Evolutionary conservation across 129 eudicot species (phyloP), one percentile per base, ranked within the genome.

Genomic region (Gnaphalium uliginosum): DNA sequence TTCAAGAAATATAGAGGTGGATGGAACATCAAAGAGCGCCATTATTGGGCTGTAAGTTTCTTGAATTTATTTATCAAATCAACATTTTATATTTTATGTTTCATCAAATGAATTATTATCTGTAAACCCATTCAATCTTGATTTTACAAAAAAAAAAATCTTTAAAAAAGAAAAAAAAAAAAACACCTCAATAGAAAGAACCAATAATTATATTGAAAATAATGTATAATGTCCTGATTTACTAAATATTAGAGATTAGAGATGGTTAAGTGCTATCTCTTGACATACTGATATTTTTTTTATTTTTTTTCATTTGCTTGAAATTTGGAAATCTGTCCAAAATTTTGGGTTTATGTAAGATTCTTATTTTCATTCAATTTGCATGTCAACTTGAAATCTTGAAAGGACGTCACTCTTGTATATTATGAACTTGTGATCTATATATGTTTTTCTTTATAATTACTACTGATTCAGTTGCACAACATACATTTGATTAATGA

Each of bases 31-130:
- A 89, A 86, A 71, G 88, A 92, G 37, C 86, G 80, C 80, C 96
- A 87, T 87, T 92, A 92, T 85, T 92, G 97, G 97, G 93, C 93
- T 83, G 97, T 92, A 87, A 78, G 89, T 88, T 68, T 70, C 76
- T 79, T 74, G 11, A 17, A 67, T n/a, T 8, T 24, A 6, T 14
- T 65, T 22, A 19, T 19, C 66, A 8, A 9, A 0, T 9, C 23
- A 5, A 10, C 9, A 59, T 14, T 17, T 26, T 30, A 19, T 19
- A 21, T 7, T 6, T 21, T 27, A 1, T 22, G 9, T 22, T 54
- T 43, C 35, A 35, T 59, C 53, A 30, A 57, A 19, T 35, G 8
- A 19, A 14, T 76, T 8, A 6, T 56, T 37, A 37, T 56, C 9
- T 29, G 6, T 54, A 37, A 78, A 71, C 51, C 57, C 72, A 56